A percentile compares a stretch with the other conserved stretches of the same genome.
Evolutionary conservation across 2,329 filamentous ascomycete species (phyloP).

Genomic region (Aureobasidium lini): DNA sequence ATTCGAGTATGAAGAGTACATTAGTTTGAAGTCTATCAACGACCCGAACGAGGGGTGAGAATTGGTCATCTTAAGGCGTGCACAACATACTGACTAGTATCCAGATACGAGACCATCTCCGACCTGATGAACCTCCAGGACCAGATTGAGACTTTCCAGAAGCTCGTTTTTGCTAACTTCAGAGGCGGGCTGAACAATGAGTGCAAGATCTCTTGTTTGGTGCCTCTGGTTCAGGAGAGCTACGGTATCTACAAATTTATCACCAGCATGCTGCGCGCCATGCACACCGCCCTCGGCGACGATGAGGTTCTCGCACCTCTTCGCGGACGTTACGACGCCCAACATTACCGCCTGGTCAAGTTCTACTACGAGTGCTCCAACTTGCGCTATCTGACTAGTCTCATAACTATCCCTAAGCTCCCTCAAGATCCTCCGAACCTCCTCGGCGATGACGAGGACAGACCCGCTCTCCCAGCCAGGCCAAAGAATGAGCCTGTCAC

Average conservation of each 20-base stretch:
- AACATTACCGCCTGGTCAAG: slow-evolving; percentile 91
- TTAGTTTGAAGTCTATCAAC: slow-evolving; percentile 95
- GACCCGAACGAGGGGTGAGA: slow-evolving; percentile 81
- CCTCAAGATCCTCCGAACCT: slow-evolving; percentile 90
- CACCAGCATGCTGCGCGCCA: slow-evolving; percentile 96
- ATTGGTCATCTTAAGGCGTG: not conserved
- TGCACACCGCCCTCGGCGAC: slow-evolving; percentile 90
- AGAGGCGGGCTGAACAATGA: slow-evolving; percentile 88
- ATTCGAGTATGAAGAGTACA: slow-evolving; percentile 98
- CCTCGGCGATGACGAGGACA: slow-evolving; percentile 73
- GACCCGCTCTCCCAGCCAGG: slow-evolving; percentile 73
- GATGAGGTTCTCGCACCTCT: slow-evolving; percentile 86
- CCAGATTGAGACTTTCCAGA: slow-evolving; percentile 97
- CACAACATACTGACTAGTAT: not conserved
- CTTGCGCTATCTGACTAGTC: slow-evolving; percentile 86
- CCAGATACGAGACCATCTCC: slow-evolving; percentile 75
- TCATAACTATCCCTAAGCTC: slow-evolving; percentile 93
- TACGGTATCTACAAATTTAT: slow-evolving; percentile 99
- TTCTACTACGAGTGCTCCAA: slow-evolving; percentile 99
- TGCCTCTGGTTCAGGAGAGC: slow-evolving; percentile 91
- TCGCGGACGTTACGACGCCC: slow-evolving; percentile 81
- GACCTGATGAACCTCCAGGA: slow-evolving; percentile 96
- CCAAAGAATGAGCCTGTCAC: slow-evolving; percentile 59
- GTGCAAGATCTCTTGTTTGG: slow-evolving; percentile 87
- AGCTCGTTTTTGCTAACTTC: slow-evolving; percentile 96